These are phyloP conservation scores for Fusarium torreyae DNA, from an alignment of 2,329 filamentous ascomycete species.

Conservation along the genomic window DNA sequence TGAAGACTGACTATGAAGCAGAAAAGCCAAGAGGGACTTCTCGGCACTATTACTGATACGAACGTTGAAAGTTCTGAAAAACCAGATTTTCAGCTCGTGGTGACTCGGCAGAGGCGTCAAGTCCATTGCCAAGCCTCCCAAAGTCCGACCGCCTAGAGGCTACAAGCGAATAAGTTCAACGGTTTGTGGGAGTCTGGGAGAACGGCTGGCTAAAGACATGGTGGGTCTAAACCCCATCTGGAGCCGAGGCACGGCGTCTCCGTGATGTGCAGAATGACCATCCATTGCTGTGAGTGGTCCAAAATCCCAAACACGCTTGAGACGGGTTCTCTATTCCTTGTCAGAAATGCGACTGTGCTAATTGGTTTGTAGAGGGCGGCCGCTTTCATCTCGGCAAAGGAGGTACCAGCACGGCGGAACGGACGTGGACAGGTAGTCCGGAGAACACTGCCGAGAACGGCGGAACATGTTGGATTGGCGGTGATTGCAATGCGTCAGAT, in stretches of 20 bases:
- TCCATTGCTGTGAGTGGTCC: constrained; percentile 29
- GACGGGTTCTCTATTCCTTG: constrained; percentile 38
- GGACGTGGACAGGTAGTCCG: constrained; percentile 29
- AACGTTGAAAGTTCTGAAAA: constrained; percentile 12
- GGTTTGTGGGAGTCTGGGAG: constrained; percentile 15
- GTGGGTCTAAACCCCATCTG: constrained; percentile 31
- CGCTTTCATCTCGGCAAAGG: constrained; percentile 42
- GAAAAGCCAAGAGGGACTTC: constrained; percentile 1
- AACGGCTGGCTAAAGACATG: constrained; percentile 12
- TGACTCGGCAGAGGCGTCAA: constrained; percentile 33
- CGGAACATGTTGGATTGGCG: constrained; percentile 12
- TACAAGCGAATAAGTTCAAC: constrained; percentile 18
- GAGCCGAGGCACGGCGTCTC: constrained; percentile 48
- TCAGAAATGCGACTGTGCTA: constrained; percentile 35
- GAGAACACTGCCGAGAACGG: constrained; percentile 46
- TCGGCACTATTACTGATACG: constrained; percentile 15
- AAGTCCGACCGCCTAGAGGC: constrained; percentile 35
- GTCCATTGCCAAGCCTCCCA: constrained; percentile 23
- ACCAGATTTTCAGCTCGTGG: constrained; percentile 34
- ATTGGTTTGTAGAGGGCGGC: constrained; percentile 28
- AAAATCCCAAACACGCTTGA: constrained; percentile 48
- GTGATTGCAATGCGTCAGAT: constrained; percentile 39
- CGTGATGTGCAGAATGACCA: constrained; percentile 31
- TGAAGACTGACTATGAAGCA: neutral
- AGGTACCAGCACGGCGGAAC: constrained; percentile 47